Percentiles rank a stretch among this genome's conserved stretches.
Evolutionary conservation across 2,329 filamentous ascomycete genomes (phyloP).

Genomic region (Scolecobasidium constrictum): DNA sequence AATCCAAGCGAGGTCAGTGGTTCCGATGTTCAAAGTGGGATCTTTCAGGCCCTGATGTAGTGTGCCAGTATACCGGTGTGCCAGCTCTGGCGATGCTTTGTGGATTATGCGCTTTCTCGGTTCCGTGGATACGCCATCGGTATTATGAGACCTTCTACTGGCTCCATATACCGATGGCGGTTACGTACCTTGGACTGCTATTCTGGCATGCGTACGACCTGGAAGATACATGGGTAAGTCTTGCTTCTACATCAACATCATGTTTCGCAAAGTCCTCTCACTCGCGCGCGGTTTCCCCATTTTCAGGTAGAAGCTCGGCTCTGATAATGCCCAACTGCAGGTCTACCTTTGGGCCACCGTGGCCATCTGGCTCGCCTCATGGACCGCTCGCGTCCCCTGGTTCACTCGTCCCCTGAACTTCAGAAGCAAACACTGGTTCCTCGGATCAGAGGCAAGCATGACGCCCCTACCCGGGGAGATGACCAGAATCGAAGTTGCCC

Average conservation of each 20-base stretch:
- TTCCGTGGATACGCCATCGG: constrained; percentile 59
- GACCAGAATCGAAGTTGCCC: neutral
- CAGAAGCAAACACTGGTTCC: neutral
- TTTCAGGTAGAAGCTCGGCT: too few relatives aligned
- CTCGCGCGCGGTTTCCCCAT: too few relatives aligned
- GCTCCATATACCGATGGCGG: neutral
- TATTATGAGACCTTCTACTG: neutral
- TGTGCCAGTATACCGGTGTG: constrained; percentile 40
- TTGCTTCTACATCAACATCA: too few relatives aligned
- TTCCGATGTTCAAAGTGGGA: too few relatives aligned
- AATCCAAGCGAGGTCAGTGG: neutral
- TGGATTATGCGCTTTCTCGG: constrained; percentile 75
- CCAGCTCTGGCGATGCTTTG: constrained; percentile 59
- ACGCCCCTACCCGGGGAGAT: neutral
- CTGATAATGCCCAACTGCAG: too few relatives aligned
- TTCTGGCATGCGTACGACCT: neutral
- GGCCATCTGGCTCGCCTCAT: neutral
- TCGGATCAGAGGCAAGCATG: neutral
- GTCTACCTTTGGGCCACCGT: neutral
- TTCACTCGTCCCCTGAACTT: neutral
- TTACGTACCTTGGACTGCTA: neutral
- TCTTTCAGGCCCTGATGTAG: too few relatives aligned
- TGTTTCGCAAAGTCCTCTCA: too few relatives aligned
- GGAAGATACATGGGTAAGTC: neutral
- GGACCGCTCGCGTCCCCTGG: neutral